Evolutionary conservation across 768 basidiomycete species (phyloP), one percentile per base, ranked within the genome.

Genomic region (Tricholoma bakamatsutake): DNA sequence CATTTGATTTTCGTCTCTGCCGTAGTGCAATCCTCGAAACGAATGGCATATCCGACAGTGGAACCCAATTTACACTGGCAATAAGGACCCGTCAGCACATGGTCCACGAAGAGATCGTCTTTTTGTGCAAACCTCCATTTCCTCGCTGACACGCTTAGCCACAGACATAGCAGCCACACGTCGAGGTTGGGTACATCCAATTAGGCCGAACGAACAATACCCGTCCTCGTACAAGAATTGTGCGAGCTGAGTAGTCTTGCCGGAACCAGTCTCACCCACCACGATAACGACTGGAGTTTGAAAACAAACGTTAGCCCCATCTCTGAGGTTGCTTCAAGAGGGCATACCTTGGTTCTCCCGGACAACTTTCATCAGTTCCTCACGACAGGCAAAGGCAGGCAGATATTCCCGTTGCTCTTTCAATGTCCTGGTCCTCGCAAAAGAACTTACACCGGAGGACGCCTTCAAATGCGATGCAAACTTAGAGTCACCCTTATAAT

Each of bases 141-240:
- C 97, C 67, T 99, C 97, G 65, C 93, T 94, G 56, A 99, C 97
- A 71, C 97, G 94, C 75, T 99, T 98, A n/a, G 97, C 97, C 6
- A 98, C 97, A 9, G 92, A 95, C 97, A 99, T 98, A 13, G 97
- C 97, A 45, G 97, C 97, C 28, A 99, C 97, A 74, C 97, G 94
- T 62, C 97, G 83, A 49, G 97, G 97, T 67, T 99, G 97, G 0
- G 97, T 99, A 66, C 97, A 99, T 10, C 96, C 96, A 50, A 99
- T 85, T 42, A 98, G 79, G 15, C 96, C 96, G 71, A 85, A 81
- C 4, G 81, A 68, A 61, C 94, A 91, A 69, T 96, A 99, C 0
- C 97, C 97, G 59, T 99, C 97, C 68, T 99, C 97, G 66, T 98
- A 92, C 58, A 99, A 70, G 73, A 93, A 99, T 66, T 99, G 97